phyloP scores from a whole-genome alignment of 2,329 filamentous ascomycete genomes.

The Plectosphaerella cucumerina region DNA sequence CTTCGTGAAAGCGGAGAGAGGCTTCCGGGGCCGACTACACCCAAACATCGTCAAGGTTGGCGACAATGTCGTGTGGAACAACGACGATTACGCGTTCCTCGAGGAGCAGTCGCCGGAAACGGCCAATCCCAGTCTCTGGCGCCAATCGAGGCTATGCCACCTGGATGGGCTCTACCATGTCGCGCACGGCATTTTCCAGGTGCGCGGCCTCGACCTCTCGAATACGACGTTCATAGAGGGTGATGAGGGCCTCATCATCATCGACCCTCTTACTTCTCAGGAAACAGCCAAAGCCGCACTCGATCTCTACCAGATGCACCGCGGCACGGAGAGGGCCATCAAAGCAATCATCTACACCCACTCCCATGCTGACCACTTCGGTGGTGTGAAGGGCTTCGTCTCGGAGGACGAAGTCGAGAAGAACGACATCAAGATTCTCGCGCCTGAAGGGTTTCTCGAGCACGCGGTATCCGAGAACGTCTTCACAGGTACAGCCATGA shows the following conservation, averaged over 20 bases:
- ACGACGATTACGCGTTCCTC: constrained; percentile 19
- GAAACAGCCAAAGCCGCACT: constrained; percentile 29
- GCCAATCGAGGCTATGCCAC: constrained; percentile 10
- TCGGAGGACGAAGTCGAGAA: constrained; percentile 10
- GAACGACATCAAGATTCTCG: constrained; percentile 20
- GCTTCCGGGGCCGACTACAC: not conserved
- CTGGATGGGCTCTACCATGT: constrained; percentile 27
- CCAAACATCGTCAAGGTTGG: not conserved
- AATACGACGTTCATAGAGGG: constrained; percentile 35
- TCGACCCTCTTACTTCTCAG: constrained; percentile 30
- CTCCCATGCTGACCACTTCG: constrained; percentile 33
- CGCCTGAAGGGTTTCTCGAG: constrained; percentile 33
- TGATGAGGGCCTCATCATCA: constrained; percentile 29
- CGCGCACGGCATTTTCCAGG: constrained; percentile 29
- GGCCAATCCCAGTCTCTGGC: constrained; percentile 12
- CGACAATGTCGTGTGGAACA: constrained; percentile 12
- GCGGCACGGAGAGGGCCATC: constrained; percentile 16
- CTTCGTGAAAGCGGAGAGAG: not conserved
- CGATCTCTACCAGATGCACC: constrained; percentile 25
- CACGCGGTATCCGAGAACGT: constrained; percentile 33
- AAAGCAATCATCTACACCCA: constrained; percentile 35
- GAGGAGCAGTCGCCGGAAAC: constrained; percentile 6
- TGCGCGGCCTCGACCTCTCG: constrained; percentile 33
- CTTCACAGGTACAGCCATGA: constrained; percentile 32
- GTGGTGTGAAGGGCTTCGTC: constrained; percentile 20